Conservation (phyloP, 2,329 filamentous ascomycete genomes). For the Colletotrichum sp. region DNA sequence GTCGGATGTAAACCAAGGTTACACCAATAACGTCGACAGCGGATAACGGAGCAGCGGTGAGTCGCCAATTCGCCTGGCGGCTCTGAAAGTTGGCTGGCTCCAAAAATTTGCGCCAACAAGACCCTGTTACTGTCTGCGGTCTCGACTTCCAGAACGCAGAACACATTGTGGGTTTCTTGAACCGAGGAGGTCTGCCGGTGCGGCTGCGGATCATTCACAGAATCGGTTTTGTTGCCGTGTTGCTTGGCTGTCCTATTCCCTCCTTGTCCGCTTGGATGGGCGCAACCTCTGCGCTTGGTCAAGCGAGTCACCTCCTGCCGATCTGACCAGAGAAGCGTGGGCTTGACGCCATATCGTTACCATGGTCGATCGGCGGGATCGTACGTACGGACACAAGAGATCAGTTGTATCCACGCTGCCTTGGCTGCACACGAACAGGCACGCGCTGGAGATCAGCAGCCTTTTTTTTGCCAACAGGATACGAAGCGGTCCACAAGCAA, state of each 20-base stretch:
- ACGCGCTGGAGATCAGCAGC: neutral
- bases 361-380: constrained; percentile 2
- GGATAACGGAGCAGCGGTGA: neutral
- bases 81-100: neutral
- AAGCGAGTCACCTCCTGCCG: neutral
- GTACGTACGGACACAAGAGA: neutral
- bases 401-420: neutral
- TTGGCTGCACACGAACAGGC: neutral
- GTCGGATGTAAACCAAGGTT: neutral
- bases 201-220: neutral
- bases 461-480: neutral
- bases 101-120: neutral
- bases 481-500: constrained; percentile 5
- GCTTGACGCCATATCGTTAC: constrained; percentile 2
- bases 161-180: neutral
- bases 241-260: neutral
- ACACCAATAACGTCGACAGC: neutral
- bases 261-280: neutral
- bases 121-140: neutral
- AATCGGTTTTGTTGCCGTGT: neutral
- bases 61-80: neutral
- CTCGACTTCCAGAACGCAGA: neutral
- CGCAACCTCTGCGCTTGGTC: neutral
- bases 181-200: neutral
- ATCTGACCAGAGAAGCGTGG: constrained; percentile 4